These are phyloP conservation scores for Trichomonas tenax DNA, from an alignment of 208 protist species.

Conservation along the genomic window DNA sequence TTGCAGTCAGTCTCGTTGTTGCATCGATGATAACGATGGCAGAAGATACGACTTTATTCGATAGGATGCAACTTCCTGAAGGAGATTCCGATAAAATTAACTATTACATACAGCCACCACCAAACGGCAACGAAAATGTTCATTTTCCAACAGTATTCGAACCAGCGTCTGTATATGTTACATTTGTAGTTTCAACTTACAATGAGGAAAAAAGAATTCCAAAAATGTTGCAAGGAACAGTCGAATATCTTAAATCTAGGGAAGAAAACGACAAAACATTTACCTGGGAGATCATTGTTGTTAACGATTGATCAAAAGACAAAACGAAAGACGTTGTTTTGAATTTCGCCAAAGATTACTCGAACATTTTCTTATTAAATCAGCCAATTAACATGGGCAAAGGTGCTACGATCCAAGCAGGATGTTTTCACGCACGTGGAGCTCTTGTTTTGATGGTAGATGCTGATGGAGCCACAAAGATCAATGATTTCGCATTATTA, in stretches of 20 bases:
- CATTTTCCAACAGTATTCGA: not conserved
- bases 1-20: not conserved
- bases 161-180: constrained; percentile 1
- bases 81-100: not conserved
- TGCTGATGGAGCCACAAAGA: constrained; percentile 31
- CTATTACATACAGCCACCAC: not conserved
- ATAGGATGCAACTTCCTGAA: not conserved
- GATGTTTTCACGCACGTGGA: constrained; percentile 17
- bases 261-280: not conserved
- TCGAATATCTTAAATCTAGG: constrained; percentile 19
- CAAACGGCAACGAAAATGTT: not conserved
- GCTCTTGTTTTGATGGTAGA: constrained; percentile 32
- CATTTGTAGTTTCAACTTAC: constrained; percentile 30
- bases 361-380: constrained; percentile 3
- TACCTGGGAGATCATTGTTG: constrained; percentile 31
- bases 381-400: constrained; percentile 28
- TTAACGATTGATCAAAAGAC: constrained; percentile 32
- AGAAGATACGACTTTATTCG: not conserved
- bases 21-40: not conserved
- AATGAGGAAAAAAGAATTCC: constrained; percentile 29
- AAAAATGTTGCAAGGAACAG: constrained; percentile 22
- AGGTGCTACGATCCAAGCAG: constrained; percentile 29
- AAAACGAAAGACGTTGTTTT: constrained; percentile 7
- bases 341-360: not conserved
- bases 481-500: constrained; percentile 7